These are phyloP conservation scores for Cutaneotrichosporon sp. DNA, from an alignment of 1,284 basidiomycete genomes.

Conservation along the genomic window DNA sequence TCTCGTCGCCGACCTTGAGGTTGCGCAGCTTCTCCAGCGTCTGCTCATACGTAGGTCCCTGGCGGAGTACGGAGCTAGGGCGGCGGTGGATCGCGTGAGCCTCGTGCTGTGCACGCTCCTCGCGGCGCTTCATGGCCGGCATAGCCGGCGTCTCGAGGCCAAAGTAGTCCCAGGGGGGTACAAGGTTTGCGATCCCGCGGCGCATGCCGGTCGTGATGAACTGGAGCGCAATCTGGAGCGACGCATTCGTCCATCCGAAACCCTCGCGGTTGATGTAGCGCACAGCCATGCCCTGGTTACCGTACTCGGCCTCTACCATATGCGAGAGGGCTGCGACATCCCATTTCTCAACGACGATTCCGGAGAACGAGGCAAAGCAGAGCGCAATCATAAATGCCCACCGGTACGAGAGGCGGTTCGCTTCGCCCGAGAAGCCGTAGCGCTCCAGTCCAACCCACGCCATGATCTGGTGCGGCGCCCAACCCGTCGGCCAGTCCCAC, in stretches of 20 bases:
- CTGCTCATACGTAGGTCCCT: constrained; percentile 11
- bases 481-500: constrained; percentile 66
- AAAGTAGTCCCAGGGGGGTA: constrained; percentile 52
- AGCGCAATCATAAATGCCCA: constrained; percentile 84
- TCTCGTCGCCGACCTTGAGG: neutral
- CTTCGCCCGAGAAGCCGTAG: constrained; percentile 92
- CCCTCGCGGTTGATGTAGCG: constrained; percentile 94
- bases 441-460: constrained; percentile 95
- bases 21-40: constrained; percentile 11
- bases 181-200: constrained; percentile 84
- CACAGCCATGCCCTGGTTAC: constrained; percentile 97
- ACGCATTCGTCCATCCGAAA: constrained; percentile 82
- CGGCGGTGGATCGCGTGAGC: neutral
- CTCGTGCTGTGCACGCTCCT: constrained; percentile 12
- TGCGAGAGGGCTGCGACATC: constrained; percentile 61
- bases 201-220: constrained; percentile 92
- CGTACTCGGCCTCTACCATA: constrained; percentile 49
- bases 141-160: constrained; percentile 54
- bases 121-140: constrained; percentile 57
- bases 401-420: constrained; percentile 87
- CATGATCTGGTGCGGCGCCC: constrained; percentile 97
- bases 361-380: constrained; percentile 82
- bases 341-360: constrained; percentile 97
- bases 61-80: constrained; percentile 4
- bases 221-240: constrained; percentile 91